Evolutionary conservation across 1,284 basidiomycete genomes (phyloP).

Genomic region (Ganoderma leucocontextum): DNA sequence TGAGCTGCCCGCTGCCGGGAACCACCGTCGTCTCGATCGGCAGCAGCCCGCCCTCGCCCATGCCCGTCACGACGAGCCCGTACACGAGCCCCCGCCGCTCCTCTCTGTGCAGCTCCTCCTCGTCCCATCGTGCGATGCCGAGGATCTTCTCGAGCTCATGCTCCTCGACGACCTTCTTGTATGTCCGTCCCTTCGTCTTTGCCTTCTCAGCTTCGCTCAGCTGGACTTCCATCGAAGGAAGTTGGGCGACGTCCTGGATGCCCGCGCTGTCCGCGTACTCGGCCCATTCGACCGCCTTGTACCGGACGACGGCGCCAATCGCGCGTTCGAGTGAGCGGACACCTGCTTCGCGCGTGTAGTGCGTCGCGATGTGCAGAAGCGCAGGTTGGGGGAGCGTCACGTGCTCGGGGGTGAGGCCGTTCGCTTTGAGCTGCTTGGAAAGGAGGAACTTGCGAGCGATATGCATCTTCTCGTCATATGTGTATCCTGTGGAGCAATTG

Average conservation of each 20-base stretch:
- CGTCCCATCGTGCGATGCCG: conserved; percentile 84
- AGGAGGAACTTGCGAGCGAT: conserved; percentile 88
- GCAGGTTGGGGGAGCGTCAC: conserved; percentile 64
- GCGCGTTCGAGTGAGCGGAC: conserved; percentile 92
- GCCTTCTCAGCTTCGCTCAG: conserved; percentile 3
- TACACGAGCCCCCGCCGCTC: conserved; percentile 80
- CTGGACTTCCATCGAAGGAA: conserved; percentile 16
- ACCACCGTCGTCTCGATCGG: conserved; percentile 83
- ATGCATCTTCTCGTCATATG: conserved; percentile 90
- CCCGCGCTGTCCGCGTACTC: conserved; percentile 63
- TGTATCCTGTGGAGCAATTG: conserved; percentile 66
- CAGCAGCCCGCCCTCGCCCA: conserved; percentile 87
- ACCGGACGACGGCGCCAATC: conserved; percentile 85
- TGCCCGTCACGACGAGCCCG: conserved; percentile 88
- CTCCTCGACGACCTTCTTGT: conserved; percentile 70
- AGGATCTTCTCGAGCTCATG: conserved; percentile 87
- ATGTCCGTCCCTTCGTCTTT: conserved; percentile 43
- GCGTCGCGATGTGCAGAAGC: conserved; percentile 74
- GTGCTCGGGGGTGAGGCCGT: conserved; percentile 61
- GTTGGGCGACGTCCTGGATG: conserved; percentile 28
- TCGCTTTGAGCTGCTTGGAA: conserved; percentile 83
- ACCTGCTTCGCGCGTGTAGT: conserved; percentile 90
- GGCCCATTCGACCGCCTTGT: conserved; percentile 91
- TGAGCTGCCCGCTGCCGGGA: conserved; percentile 75
- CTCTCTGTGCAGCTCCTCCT: conserved; percentile 79